These are phyloP conservation scores for Westerdykella sp. DNA, from an alignment of 2,329 filamentous ascomycete genomes.

Conservation along the genomic window DNA sequence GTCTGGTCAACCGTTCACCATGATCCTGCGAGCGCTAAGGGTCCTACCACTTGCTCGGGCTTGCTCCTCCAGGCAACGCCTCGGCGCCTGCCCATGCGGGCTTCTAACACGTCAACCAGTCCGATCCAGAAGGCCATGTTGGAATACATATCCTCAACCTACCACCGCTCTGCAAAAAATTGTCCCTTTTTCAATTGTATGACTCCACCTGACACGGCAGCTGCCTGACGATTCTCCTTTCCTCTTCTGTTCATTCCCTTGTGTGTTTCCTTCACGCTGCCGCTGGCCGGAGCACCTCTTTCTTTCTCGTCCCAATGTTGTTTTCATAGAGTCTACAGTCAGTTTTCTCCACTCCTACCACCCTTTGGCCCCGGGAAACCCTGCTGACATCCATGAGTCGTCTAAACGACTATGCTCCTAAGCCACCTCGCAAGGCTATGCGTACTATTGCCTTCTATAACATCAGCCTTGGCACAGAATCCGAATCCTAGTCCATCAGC, in stretches of 20 bases:
- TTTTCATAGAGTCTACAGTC: conserved; percentile 24
- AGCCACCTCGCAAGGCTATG: conserved; percentile 34
- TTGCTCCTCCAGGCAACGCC: conserved; percentile 24
- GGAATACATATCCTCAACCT: conserved; percentile 33
- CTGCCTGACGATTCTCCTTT: conserved; percentile 35
- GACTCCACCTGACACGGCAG: conserved; percentile 29
- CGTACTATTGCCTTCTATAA: conserved; percentile 32
- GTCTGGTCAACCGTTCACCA: conserved; percentile 19
- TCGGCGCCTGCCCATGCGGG: conserved; percentile 32
- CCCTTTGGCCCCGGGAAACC: conserved; percentile 14
- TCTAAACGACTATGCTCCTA: conserved; percentile 37
- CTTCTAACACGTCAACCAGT: conserved; percentile 24
- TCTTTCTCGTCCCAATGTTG: conserved; percentile 26
- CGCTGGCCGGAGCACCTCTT: conserved; percentile 30
- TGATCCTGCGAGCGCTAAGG: conserved; percentile 29
- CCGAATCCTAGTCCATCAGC: conserved; percentile 18
- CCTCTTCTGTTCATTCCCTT: conserved; percentile 35
- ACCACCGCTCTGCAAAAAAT: conserved; percentile 16
- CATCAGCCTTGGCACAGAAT: conserved; percentile 26
- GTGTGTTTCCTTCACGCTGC: conserved; percentile 24
- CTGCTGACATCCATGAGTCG: conserved; percentile 26
- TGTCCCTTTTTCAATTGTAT: conserved; percentile 13
- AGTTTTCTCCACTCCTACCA: conserved; percentile 7
- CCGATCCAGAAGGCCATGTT: conserved; percentile 10
- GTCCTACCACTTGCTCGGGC: conserved; percentile 23